phyloP scores from a whole-genome alignment of 148 eudicot genomes.

The Arbutus unedo region DNA sequence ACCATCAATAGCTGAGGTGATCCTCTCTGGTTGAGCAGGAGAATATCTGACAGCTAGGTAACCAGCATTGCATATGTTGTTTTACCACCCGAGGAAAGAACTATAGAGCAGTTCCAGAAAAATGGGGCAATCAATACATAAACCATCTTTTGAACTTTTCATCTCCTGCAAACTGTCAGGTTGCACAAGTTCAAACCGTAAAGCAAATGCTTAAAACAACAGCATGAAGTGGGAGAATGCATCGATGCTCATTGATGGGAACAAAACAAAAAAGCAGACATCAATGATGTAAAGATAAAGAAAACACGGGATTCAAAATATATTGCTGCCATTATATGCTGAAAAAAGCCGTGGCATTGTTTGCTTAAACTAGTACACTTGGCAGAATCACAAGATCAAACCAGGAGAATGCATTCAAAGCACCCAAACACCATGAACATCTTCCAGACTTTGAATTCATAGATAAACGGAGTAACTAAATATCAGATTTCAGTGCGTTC shows the following conservation, averaged over 20 bases:
- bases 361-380: slow-evolving; percentile 15
- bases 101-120: slow-evolving; percentile 6
- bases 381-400: slow-evolving; percentile 14
- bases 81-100: not conserved
- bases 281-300: slow-evolving; percentile 1
- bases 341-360: slow-evolving; percentile 11
- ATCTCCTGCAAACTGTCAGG: not conserved
- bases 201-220: not conserved
- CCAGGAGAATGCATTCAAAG: slow-evolving; percentile 19
- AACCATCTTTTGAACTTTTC: not conserved
- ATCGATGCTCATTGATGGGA: not conserved
- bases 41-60: not conserved
- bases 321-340: slow-evolving; percentile 16
- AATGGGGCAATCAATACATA: not conserved
- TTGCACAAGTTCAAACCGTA: not conserved
- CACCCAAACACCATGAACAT: slow-evolving; percentile 28
- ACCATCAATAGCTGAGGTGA: not conserved
- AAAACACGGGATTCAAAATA: not conserved
- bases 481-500: not conserved
- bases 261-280: not conserved
- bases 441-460: slow-evolving; percentile 24
- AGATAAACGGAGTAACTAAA: slow-evolving; percentile 13
- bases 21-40: not conserved
- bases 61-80: not conserved
- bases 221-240: slow-evolving; percentile 11